These are phyloP conservation scores for Neckera pumila DNA, from an alignment of 225 moss, liverwort and hornwort species.

Conservation along the genomic window DNA sequence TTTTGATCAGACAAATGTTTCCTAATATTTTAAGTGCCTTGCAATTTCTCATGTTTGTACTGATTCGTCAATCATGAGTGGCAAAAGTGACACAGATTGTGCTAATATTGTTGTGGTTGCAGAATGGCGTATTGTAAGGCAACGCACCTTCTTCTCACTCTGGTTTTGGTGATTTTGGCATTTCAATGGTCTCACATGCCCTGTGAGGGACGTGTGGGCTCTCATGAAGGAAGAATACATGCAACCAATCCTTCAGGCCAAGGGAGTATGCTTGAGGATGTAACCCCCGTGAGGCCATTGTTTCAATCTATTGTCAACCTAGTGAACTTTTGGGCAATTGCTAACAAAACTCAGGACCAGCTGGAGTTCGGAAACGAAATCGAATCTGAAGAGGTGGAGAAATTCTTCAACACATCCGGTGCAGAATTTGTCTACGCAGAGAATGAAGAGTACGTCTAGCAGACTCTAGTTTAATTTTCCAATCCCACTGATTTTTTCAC, in stretches of 20 bases:
- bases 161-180: not conserved
- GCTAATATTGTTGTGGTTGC: not conserved
- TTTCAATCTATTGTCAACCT: not conserved
- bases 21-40: not conserved
- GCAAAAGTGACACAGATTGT: not conserved
- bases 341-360: not conserved
- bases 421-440: not conserved
- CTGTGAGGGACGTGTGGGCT: not conserved
- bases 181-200: not conserved
- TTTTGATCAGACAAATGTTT: not conserved
- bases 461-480: not conserved
- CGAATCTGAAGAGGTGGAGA: not conserved
- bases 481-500: not conserved
- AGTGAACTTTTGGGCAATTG: not conserved
- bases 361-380: not conserved
- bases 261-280: not conserved
- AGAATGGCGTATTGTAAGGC: not conserved
- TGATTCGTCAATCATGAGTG: not conserved
- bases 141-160: not conserved
- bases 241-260: not conserved
- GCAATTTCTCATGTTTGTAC: not conserved
- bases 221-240: not conserved
- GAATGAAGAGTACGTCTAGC: not conserved
- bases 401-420: not conserved
- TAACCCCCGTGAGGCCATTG: not conserved